Evolutionary conservation across 345 rosid species (phyloP).

Genomic region (Corchorus capsularis): DNA sequence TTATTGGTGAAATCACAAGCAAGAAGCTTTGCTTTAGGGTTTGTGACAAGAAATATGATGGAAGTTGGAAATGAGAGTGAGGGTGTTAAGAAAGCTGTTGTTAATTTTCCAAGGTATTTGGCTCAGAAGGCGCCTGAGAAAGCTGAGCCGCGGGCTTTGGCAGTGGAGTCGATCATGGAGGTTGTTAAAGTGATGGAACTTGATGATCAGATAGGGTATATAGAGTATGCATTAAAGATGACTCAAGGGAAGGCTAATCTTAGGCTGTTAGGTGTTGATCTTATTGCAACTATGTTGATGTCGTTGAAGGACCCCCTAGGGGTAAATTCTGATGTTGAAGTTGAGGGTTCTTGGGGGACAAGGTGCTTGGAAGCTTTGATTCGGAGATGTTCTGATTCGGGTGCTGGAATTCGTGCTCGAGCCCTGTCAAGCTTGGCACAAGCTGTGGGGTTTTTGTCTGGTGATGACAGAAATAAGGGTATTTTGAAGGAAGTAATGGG

Average conservation of each 20-base stretch:
- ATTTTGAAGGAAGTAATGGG: constrained; percentile 61
- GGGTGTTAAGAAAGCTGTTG: constrained; percentile 54
- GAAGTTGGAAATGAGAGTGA: constrained; percentile 37
- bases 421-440: constrained; percentile 85
- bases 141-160: constrained; percentile 79
- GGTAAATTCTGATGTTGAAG: constrained; percentile 30
- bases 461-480: constrained; percentile 43
- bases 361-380: constrained; percentile 66
- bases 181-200: constrained; percentile 60
- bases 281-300: constrained; percentile 59
- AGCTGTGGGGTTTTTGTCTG: constrained; percentile 58
- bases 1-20: constrained; percentile 63
- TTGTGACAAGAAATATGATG: constrained; percentile 48
- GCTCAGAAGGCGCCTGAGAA: constrained; percentile 84
- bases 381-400: constrained; percentile 68
- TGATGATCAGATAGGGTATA: constrained; percentile 54
- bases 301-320: constrained; percentile 51
- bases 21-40: constrained; percentile 65
- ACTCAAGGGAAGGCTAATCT: constrained; percentile 67
- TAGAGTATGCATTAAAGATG: constrained; percentile 65
- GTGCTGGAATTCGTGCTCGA: constrained; percentile 67
- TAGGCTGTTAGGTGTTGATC: constrained; percentile 80
- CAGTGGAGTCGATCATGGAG: constrained; percentile 80
- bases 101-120: constrained; percentile 69
- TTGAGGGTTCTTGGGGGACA: constrained; percentile 51